phyloP scores from a whole-genome alignment of 352 stramenopile genomes.

The Blastocystis sp. region DNA sequence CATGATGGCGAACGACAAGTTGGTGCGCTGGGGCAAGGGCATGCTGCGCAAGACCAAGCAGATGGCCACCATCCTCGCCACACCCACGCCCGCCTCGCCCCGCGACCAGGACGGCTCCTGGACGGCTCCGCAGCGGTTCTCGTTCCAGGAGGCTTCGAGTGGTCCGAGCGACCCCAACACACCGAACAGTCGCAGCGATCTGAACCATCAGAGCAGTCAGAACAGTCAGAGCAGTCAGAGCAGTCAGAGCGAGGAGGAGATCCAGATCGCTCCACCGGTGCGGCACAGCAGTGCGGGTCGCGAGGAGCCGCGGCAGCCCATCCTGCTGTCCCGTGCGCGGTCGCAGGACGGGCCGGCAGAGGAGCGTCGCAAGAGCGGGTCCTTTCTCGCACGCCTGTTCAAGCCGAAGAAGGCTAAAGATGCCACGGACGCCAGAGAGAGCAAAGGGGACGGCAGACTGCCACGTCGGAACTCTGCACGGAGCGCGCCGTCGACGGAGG shows the following conservation, averaged over 20 bases:
- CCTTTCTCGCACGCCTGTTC: constrained; percentile 53
- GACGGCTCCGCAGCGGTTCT: neutral
- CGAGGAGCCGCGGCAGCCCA: neutral
- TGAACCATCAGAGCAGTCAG: no score
- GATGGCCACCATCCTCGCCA: constrained; percentile 19
- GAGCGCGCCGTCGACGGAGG: neutral
- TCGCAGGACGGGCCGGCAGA: constrained; percentile 12
- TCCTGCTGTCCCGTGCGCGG: neutral
- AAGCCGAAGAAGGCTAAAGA: constrained; percentile 35
- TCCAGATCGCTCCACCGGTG: neutral
- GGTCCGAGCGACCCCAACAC: neutral
- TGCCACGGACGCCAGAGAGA: no score
- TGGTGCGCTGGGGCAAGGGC: constrained; percentile 50
- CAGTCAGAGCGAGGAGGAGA: neutral
- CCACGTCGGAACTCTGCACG: neutral
- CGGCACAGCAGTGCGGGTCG: neutral
- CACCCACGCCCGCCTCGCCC: neutral
- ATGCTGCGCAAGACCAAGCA: constrained; percentile 56
- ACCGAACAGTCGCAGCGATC: no score
- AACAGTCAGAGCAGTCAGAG: no score
- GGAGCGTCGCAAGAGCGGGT: neutral
- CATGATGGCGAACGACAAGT: constrained; percentile 46
- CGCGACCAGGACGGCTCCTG: neutral
- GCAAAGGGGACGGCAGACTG: neutral
- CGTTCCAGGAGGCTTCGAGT: neutral